Percentiles rank a stretch among this genome's conserved stretches.
Evolutionary conservation across 345 rosid genomes (phyloP).

Genomic region (Heritiera littoralis): DNA sequence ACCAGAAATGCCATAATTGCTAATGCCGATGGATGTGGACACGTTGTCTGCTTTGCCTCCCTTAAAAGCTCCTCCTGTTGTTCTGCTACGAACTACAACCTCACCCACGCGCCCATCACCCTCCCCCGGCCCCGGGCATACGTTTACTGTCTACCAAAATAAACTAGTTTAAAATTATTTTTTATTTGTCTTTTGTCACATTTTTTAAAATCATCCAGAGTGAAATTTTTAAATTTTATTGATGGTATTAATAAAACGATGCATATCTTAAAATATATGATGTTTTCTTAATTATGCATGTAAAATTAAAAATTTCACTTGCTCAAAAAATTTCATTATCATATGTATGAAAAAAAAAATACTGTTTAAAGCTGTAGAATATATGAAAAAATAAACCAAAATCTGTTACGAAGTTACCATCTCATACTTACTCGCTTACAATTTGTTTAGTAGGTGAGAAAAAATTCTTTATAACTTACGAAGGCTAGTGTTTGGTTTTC

Average conservation of each 20-base stretch:
- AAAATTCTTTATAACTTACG: background rate
- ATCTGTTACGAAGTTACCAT: background rate
- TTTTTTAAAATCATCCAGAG: background rate
- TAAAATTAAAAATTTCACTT: too few relatives aligned
- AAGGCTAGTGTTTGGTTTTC: background rate
- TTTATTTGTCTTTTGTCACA: too few relatives aligned
- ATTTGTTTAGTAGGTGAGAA: background rate
- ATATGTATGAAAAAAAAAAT: too few relatives aligned
- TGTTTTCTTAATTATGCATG: too few relatives aligned
- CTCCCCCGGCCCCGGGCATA: too few relatives aligned
- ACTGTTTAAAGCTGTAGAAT: background rate
- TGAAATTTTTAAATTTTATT: too few relatives aligned
- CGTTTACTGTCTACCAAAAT: background rate
- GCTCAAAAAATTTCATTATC: too few relatives aligned
- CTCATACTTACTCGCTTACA: background rate
- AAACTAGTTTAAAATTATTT: background rate
- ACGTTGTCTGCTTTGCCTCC: constrained; percentile 42
- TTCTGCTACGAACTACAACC: background rate
- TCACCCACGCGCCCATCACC: constrained; percentile 38
- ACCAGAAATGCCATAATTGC: constrained; percentile 38
- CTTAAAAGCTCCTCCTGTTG: constrained; percentile 44
- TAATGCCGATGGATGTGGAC: constrained; percentile 35
- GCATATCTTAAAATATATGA: too few relatives aligned
- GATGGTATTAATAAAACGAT: too few relatives aligned
- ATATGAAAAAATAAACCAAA: background rate